phyloP scores from a whole-genome alignment of 306 rosid species.

The Trifolium subterraneum region DNA sequence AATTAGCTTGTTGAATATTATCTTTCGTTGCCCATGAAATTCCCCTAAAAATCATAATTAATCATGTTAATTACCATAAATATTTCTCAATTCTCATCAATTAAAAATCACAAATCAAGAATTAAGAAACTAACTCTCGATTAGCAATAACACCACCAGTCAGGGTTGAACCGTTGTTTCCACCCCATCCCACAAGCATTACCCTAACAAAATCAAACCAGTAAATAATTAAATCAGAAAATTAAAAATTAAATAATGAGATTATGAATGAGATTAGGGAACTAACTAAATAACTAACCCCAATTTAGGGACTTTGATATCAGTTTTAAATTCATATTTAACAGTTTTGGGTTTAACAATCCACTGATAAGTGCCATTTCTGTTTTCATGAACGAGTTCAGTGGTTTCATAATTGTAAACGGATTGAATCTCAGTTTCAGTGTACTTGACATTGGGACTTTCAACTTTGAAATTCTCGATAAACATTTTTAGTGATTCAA shows the following conservation, averaged over 20 bases:
- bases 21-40: conserved; percentile 99
- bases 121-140: conserved; percentile 69
- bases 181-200: conserved; percentile 99
- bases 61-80: neutral
- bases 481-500: conserved; percentile 54
- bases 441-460: conserved; percentile 77
- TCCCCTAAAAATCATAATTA: conserved; percentile 59
- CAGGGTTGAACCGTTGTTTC: conserved; percentile 90
- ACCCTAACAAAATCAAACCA: conserved; percentile 54
- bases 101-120: neutral
- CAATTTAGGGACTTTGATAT: conserved; percentile 75
- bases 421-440: conserved; percentile 79
- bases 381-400: conserved; percentile 84
- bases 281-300: conserved; percentile 77
- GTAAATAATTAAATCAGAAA: conserved; percentile 6
- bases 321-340: conserved; percentile 79
- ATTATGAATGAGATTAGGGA: neutral
- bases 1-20: conserved; percentile 91
- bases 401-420: conserved; percentile 89
- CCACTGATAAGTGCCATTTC: conserved; percentile 89
- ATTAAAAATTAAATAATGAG: neutral
- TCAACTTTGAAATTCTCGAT: conserved; percentile 89
- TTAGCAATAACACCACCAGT: conserved; percentile 95
- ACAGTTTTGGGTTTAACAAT: conserved; percentile 85
- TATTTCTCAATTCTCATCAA: neutral